Percentiles rank a stretch among this genome's conserved stretches.
Evolutionary conservation across 1,284 basidiomycete species (phyloP).

Genomic region (Thecaphora thlaspeos): DNA sequence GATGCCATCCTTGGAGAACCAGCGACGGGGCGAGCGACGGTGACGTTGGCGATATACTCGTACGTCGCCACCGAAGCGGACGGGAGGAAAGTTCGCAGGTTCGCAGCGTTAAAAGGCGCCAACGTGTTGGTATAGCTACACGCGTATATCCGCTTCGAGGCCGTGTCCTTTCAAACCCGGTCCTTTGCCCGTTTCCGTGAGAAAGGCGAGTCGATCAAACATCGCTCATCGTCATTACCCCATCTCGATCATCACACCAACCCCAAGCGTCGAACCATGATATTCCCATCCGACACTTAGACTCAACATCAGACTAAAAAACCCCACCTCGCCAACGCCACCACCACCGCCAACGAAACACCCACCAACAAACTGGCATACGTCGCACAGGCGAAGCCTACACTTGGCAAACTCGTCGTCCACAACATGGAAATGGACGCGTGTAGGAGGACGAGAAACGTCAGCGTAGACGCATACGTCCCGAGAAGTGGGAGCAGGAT

Average conservation of each 20-base stretch:
- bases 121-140: slow-evolving; percentile 5
- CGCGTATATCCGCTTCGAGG: background rate
- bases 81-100: slow-evolving; percentile 16
- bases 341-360: slow-evolving; percentile 39
- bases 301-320: slow-evolving; percentile 22
- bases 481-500: too few relatives aligned
- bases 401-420: background rate
- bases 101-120: slow-evolving; percentile 20
- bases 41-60: slow-evolving; percentile 13
- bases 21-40: background rate
- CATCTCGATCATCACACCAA: too few relatives aligned
- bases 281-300: background rate
- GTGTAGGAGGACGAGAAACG: too few relatives aligned
- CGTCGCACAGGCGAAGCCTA: slow-evolving; percentile 46
- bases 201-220: too few relatives aligned
- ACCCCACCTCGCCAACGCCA: slow-evolving; percentile 46
- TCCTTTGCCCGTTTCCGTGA: too few relatives aligned
- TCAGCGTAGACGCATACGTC: too few relatives aligned
- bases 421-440: background rate
- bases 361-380: slow-evolving; percentile 48
- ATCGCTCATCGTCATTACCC: too few relatives aligned
- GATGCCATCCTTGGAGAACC: background rate
- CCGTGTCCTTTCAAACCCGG: too few relatives aligned
- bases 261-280: too few relatives aligned
- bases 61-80: slow-evolving; percentile 15